Evolutionary conservation across 768 basidiomycete genomes (phyloP).

Genomic region (Pisolithus sp.): DNA sequence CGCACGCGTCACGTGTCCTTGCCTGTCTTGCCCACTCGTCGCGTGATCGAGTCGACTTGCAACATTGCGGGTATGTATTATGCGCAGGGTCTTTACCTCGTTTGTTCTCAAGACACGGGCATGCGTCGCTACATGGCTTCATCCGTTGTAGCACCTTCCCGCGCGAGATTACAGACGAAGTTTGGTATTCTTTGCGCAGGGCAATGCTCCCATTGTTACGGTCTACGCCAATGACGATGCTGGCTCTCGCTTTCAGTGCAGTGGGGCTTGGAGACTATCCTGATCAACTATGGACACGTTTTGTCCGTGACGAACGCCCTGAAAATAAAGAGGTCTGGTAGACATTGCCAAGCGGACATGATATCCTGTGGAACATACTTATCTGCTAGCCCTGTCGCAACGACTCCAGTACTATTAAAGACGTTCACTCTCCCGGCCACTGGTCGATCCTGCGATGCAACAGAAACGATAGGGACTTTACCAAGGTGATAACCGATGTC

Average conservation of each 20-base stretch:
- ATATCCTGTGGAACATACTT: background rate
- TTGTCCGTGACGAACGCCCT: background rate
- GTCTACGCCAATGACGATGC: background rate
- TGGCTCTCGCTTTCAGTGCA: background rate
- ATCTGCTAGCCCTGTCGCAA: no score
- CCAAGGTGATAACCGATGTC: no score
- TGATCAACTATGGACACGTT: background rate
- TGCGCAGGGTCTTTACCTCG: background rate
- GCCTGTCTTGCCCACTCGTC: background rate
- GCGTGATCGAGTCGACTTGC: no score
- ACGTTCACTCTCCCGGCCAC: no score
- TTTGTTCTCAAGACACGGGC: background rate
- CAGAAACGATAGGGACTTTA: background rate
- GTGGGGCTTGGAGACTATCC: background rate
- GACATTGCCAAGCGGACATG: background rate
- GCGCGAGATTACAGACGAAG: background rate
- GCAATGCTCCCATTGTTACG: background rate
- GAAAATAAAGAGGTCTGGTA: background rate
- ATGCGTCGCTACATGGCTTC: background rate
- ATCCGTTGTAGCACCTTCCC: background rate
- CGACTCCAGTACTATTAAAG: background rate
- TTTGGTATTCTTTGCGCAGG: background rate
- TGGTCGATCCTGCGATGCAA: background rate
- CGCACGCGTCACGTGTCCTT: no score
- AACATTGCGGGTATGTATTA: background rate